These are phyloP conservation scores for Exidia glandulosa DNA, from an alignment of 768 basidiomycete species.

Conservation along the genomic window DNA sequence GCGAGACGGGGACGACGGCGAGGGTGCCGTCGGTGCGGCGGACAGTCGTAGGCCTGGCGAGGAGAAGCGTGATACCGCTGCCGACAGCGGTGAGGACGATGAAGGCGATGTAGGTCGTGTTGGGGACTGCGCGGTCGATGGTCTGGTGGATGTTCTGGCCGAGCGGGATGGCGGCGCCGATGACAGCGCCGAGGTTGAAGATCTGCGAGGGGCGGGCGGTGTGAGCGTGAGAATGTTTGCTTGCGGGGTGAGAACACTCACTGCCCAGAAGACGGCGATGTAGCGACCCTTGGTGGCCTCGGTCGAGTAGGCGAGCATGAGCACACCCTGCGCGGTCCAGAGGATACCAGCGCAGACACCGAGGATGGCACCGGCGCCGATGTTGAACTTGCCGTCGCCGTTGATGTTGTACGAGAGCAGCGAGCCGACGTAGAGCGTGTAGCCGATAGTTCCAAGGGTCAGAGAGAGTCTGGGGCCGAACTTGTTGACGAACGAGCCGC, in stretches of 20 bases:
- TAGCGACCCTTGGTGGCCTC: constrained; percentile 45
- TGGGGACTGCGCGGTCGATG: constrained; percentile 25
- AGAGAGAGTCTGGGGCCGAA: constrained; percentile 42
- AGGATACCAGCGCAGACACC: constrained; percentile 40
- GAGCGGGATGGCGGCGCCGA: constrained; percentile 65
- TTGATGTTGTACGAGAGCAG: constrained; percentile 26
- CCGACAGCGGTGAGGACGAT: constrained; percentile 34
- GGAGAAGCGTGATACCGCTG: constrained; percentile 23
- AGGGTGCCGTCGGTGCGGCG: constrained; percentile 31
- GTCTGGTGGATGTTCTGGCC: constrained; percentile 50
- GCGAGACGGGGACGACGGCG: constrained; percentile 40
- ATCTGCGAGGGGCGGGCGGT: too few species aligned
- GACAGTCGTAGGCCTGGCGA: constrained; percentile 26
- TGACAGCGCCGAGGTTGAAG: constrained; percentile 47
- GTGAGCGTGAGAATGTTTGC: too few species aligned
- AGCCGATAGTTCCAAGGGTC: constrained; percentile 40
- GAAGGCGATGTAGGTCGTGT: constrained; percentile 31
- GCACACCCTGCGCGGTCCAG: constrained; percentile 41
- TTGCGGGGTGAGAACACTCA: too few species aligned
- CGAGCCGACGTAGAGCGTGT: constrained; percentile 38
- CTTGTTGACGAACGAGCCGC: constrained; percentile 13
- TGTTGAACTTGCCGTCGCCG: constrained; percentile 28
- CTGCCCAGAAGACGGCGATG: constrained; percentile 45
- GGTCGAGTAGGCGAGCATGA: constrained; percentile 48
- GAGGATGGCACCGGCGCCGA: constrained; percentile 38